Percentiles rank a stretch among this genome's conserved stretches.
These are phyloP conservation scores for Musa troglodytarum DNA, from an alignment of 176 grass and related monocot species.

Conservation along the genomic window DNA sequence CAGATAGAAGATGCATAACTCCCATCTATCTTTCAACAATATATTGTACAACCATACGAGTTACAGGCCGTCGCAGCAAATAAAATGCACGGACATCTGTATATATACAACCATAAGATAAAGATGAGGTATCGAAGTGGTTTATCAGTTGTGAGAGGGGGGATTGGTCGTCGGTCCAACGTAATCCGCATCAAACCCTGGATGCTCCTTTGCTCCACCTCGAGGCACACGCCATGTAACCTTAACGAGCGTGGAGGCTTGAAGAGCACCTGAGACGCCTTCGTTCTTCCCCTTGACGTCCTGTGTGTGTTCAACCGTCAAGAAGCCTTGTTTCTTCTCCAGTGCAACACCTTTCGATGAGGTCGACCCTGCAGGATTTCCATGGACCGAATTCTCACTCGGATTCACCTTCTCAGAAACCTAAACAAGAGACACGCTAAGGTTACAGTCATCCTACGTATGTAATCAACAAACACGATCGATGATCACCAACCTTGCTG, in stretches of 20 bases:
- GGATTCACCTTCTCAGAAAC: too few species aligned
- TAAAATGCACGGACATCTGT: too few species aligned
- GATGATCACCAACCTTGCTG: neutral
- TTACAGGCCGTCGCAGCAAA: too few species aligned
- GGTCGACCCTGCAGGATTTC: neutral
- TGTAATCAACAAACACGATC: neutral
- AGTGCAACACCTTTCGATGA: neutral
- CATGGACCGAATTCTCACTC: neutral
- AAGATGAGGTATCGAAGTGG: too few species aligned
- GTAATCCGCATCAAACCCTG: neutral
- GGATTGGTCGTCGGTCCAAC: neutral
- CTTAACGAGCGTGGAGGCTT: neutral
- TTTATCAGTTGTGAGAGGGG: neutral
- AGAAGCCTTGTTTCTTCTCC: too few species aligned
- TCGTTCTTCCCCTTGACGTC: neutral
- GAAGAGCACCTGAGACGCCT: neutral
- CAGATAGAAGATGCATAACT: neutral
- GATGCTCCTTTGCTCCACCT: neutral
- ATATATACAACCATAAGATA: too few species aligned
- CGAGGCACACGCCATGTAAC: neutral
- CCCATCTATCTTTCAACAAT: too few species aligned
- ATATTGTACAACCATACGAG: too few species aligned
- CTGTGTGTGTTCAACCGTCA: neutral
- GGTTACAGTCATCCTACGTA: too few species aligned
- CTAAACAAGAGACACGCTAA: too few species aligned